Percentiles rank a stretch among this genome's conserved stretches.
phyloP scores from a whole-genome alignment of 805 yeast genomes.

The Metschnikowia cubensis region DNA sequence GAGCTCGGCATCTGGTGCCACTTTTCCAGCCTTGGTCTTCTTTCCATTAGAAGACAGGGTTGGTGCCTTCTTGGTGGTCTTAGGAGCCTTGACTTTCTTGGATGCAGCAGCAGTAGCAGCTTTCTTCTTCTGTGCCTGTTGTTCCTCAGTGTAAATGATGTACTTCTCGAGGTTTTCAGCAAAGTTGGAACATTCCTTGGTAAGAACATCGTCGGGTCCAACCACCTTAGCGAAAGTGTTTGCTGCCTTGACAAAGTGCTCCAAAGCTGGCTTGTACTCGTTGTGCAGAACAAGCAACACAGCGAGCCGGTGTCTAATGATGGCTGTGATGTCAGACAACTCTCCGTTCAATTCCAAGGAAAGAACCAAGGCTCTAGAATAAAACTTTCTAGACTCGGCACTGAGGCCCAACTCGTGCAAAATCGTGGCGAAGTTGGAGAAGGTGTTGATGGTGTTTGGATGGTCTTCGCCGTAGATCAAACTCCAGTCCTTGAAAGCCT shows the following conservation, averaged over 20 bases:
- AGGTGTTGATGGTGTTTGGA: slow-evolving; percentile 64
- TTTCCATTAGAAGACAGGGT: slow-evolving; percentile 10
- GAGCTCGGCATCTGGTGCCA: slow-evolving; percentile 47
- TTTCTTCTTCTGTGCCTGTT: slow-evolving; percentile 30
- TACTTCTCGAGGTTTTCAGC: slow-evolving; percentile 51
- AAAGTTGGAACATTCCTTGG: slow-evolving; percentile 68
- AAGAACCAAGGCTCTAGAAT: slow-evolving; percentile 49
- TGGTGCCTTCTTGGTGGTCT: slow-evolving; percentile 15
- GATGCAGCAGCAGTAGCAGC: slow-evolving; percentile 7
- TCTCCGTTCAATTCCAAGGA: slow-evolving; percentile 53
- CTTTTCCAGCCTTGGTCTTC: slow-evolving; percentile 11
- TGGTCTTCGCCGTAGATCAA: slow-evolving; percentile 58
- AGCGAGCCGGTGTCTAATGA: slow-evolving; percentile 61
- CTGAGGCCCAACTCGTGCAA: slow-evolving; percentile 50
- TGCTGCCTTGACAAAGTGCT: slow-evolving; percentile 53
- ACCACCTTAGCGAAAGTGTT: slow-evolving; percentile 51
- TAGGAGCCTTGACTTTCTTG: slow-evolving; percentile 18
- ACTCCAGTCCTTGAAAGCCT: slow-evolving; percentile 58
- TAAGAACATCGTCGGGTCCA: slow-evolving; percentile 64
- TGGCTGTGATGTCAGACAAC: slow-evolving; percentile 57
- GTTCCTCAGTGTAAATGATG: slow-evolving; percentile 43
- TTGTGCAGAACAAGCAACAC: slow-evolving; percentile 46
- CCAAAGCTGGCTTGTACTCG: slow-evolving; percentile 54
- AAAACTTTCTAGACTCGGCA: slow-evolving; percentile 48
- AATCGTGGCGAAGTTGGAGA: slow-evolving; percentile 57